These are phyloP conservation scores for Alternaria gaisen DNA, from an alignment of 2,329 filamentous ascomycete genomes.

Conservation along the genomic window DNA sequence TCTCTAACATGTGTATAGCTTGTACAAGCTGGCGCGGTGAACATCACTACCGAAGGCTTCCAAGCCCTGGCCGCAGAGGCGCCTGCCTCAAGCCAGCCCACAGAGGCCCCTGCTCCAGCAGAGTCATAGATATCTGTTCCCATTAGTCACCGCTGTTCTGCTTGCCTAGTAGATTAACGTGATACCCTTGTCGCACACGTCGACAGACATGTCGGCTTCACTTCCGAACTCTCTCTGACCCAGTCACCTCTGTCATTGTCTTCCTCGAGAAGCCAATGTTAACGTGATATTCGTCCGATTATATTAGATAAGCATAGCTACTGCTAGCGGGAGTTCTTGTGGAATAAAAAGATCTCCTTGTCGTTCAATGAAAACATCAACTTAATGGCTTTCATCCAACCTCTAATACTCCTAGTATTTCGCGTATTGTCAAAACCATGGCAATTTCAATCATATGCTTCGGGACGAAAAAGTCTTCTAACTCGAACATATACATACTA, in stretches of 20 bases:
- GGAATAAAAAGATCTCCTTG: slow-evolving; percentile 12
- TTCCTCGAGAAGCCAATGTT: slow-evolving; percentile 28
- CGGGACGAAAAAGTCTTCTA: not conserved
- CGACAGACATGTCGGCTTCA: slow-evolving; percentile 22
- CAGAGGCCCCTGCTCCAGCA: slow-evolving; percentile 22
- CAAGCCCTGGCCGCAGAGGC: slow-evolving; percentile 61
- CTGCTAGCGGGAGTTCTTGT: slow-evolving; percentile 9
- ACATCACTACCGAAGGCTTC: slow-evolving; percentile 83
- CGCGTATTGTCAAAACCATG: not conserved
- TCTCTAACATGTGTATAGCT: slow-evolving; percentile 57
- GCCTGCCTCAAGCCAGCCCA: slow-evolving; percentile 2
- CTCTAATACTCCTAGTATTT: not conserved
- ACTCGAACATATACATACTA: not conserved
- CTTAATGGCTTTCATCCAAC: not conserved
- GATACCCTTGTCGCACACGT: slow-evolving; percentile 31
- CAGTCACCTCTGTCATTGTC: slow-evolving; percentile 51
- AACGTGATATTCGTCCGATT: slow-evolving; percentile 45
- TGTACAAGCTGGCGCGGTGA: slow-evolving; percentile 93
- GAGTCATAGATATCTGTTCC: slow-evolving; percentile 14
- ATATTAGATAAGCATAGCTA: slow-evolving; percentile 8
- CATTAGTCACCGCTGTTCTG: slow-evolving; percentile 49
- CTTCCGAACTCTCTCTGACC: slow-evolving; percentile 42
- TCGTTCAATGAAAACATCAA: slow-evolving; percentile 7
- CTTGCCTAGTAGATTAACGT: slow-evolving; percentile 43
- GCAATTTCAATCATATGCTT: not conserved